Evolutionary conservation across 208 protist genomes (phyloP).

Genomic region (Acanthamoeba lenticulata): DNA sequence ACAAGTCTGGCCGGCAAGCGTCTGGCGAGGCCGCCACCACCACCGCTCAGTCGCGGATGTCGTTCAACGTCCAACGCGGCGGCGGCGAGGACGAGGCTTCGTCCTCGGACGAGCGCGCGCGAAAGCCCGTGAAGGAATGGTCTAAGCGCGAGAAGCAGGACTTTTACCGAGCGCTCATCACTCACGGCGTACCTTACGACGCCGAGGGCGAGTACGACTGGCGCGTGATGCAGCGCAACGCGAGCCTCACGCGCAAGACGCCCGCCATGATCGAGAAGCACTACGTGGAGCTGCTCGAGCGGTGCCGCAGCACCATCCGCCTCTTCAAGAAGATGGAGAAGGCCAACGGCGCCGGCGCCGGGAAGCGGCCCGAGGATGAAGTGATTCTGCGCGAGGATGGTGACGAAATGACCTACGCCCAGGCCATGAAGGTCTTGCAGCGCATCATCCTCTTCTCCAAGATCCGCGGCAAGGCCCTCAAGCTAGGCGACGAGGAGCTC

Average conservation of each 20-base stretch:
- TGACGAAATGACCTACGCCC: slow-evolving; percentile 50
- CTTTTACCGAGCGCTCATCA: slow-evolving; percentile 65
- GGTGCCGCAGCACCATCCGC: slow-evolving; percentile 59
- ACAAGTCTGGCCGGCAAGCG: not conserved
- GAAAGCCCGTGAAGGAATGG: slow-evolving; percentile 64
- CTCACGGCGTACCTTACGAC: slow-evolving; percentile 60
- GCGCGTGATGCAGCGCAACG: slow-evolving; percentile 53
- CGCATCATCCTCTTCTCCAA: slow-evolving; percentile 65
- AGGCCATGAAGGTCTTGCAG: slow-evolving; percentile 65
- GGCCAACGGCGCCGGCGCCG: not conserved
- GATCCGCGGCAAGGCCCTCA: slow-evolving; percentile 51
- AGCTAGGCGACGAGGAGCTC: slow-evolving; percentile 25
- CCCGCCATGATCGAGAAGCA: slow-evolving; percentile 65
- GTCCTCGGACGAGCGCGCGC: not conserved
- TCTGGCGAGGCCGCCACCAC: not conserved
- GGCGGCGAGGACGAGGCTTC: not conserved
- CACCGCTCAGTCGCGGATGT: too few species aligned
- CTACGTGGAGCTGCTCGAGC: slow-evolving; percentile 58
- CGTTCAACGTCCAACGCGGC: not conserved
- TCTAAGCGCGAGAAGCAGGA: slow-evolving; percentile 59
- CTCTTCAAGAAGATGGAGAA: slow-evolving; percentile 63
- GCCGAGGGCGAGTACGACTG: slow-evolving; percentile 44
- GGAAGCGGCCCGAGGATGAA: slow-evolving; percentile 24
- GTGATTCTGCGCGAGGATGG: slow-evolving; percentile 10
- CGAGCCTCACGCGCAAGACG: slow-evolving; percentile 40